phyloP scores from a whole-genome alignment of 352 stramenopile species.

The Phytophthora capsici region DNA sequence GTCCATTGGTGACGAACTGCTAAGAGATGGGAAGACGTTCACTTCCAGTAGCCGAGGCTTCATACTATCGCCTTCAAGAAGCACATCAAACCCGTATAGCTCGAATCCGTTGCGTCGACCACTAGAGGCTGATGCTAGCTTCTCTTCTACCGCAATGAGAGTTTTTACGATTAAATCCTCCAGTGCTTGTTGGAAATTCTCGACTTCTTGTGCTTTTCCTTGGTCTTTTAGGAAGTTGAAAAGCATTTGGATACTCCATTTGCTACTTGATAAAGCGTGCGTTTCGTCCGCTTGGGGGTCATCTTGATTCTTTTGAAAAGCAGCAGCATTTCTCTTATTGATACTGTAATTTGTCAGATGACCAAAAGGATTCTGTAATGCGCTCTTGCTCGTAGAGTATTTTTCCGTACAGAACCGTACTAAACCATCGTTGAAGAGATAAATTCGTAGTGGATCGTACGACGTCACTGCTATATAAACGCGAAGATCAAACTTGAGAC shows the following conservation, averaged over 20 bases:
- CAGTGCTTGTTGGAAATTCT: conserved; percentile 50
- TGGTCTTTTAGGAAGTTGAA: conserved; percentile 54
- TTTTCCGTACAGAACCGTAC: conserved; percentile 89
- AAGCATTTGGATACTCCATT: conserved; percentile 81
- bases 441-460: conserved; percentile 85
- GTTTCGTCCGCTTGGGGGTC: conserved; percentile 47
- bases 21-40: conserved; percentile 91
- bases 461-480: conserved; percentile 92
- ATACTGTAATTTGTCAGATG: conserved; percentile 95
- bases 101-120: conserved; percentile 73
- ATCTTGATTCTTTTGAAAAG: conserved; percentile 79
- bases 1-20: conserved; percentile 85
- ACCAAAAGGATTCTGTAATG: conserved; percentile 82
- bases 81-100: conserved; percentile 90
- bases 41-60: conserved; percentile 91
- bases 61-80: conserved; percentile 78
- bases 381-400: conserved; percentile 68
- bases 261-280: conserved; percentile 62
- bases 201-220: conserved; percentile 49
- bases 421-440: conserved; percentile 87
- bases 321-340: conserved; percentile 88
- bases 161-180: conserved; percentile 91
- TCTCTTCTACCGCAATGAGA: conserved; percentile 83
- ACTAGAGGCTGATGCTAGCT: conserved; percentile 54
- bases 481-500: conserved; percentile 92